phyloP scores from a whole-genome alignment of 2,329 filamentous ascomycete genomes.

The Xenosphaeropsis pyriputrescens region DNA sequence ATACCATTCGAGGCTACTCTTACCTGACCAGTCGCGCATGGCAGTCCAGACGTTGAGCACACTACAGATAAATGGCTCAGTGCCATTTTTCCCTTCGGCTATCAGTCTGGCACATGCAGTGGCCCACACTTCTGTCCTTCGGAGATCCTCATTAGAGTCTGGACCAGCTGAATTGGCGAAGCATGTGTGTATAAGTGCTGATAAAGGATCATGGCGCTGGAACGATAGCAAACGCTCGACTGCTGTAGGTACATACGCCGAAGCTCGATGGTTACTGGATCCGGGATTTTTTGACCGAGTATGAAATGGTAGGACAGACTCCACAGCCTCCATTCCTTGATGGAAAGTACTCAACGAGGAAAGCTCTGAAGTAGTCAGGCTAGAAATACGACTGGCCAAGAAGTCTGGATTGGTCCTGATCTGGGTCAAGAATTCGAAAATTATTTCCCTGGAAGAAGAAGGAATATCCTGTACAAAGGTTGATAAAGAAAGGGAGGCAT shows the following conservation, averaged over 20 bases:
- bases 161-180: conserved; percentile 78
- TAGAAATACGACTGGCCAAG: conserved; percentile 66
- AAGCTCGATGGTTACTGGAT: conserved; percentile 29
- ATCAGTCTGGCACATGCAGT: conserved; percentile 75
- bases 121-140: conserved; percentile 77
- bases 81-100: conserved; percentile 57
- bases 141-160: conserved; percentile 65
- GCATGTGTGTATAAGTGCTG: conserved; percentile 72
- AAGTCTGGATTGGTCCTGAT: conserved; percentile 81
- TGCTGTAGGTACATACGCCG: conserved; percentile 37
- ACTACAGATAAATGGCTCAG: conserved; percentile 68
- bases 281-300: conserved; percentile 27
- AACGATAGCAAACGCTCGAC: conserved; percentile 80
- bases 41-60: conserved; percentile 79
- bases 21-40: conserved; percentile 81
- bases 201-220: conserved; percentile 75
- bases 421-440: conserved; percentile 67
- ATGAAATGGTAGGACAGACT: conserved; percentile 67
- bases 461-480: conserved; percentile 64
- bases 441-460: conserved; percentile 55
- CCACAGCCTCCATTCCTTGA: conserved; percentile 64
- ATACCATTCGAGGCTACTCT: conserved; percentile 81
- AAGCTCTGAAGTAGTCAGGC: conserved; percentile 62
- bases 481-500: conserved; percentile 26
- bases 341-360: conserved; percentile 65